phyloP scores from a whole-genome alignment of 768 basidiomycete species.

The Cyclocybe aegerita region DNA sequence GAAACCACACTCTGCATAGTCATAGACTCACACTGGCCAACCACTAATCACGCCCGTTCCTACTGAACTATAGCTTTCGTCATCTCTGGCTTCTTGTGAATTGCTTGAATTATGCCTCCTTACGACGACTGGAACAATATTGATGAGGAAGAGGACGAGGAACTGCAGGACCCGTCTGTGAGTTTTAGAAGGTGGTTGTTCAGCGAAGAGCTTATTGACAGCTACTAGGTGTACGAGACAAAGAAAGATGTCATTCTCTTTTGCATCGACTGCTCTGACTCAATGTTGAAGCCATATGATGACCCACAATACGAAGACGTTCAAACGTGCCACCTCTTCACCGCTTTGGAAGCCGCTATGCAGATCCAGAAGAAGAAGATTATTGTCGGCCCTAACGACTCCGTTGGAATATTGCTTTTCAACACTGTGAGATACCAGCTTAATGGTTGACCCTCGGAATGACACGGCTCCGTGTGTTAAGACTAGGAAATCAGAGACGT shows the following conservation, averaged over 20 bases:
- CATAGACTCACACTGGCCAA: no score
- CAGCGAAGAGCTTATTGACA: background rate
- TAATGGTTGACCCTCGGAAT: background rate
- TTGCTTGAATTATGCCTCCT: conserved; percentile 49
- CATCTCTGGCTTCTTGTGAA: conserved; percentile 1
- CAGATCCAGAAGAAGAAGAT: conserved; percentile 91
- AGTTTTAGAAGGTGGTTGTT: conserved; percentile 8
- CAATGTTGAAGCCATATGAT: conserved; percentile 78
- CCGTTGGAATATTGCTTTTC: conserved; percentile 87
- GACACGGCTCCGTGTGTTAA: conserved; percentile 20
- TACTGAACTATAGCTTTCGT: background rate
- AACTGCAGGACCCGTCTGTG: conserved; percentile 71
- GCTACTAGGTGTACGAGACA: conserved; percentile 61
- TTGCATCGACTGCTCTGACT: conserved; percentile 90
- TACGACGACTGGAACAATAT: conserved; percentile 82
- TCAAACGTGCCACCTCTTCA: conserved; percentile 74
- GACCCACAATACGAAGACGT: conserved; percentile 64
- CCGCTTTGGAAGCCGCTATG: conserved; percentile 80
- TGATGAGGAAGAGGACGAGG: conserved; percentile 82
- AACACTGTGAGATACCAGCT: conserved; percentile 69
- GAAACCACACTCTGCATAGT: no score
- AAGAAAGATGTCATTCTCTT: conserved; percentile 90
- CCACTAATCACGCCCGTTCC: no score
- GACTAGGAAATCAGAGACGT: conserved; percentile 42
- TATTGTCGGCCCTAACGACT: conserved; percentile 83